Evolutionary conservation across 768 basidiomycete genomes (phyloP), one percentile per base, ranked within the genome.

Genomic region (Termitomyces bulborhizus): DNA sequence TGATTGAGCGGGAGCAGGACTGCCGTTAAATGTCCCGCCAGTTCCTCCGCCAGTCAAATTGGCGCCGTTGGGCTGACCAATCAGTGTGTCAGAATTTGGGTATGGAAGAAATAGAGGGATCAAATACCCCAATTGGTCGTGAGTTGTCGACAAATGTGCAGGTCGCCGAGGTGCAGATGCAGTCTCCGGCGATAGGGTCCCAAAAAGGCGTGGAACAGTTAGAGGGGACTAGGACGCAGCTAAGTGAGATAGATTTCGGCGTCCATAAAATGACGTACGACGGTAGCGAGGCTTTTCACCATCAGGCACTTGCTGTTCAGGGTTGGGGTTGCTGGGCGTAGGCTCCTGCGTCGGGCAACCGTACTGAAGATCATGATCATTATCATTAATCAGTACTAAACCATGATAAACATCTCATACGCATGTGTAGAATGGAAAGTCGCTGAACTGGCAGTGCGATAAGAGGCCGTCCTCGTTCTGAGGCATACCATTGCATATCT

Each of bases 161-260:
- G 1, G 69, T 70, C 49, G 56, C 59, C 1, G 78, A 76, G 0
- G 69, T 76, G 69, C 88, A 91, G 50, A 84, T 69, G 60, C 90
- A 91, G 37, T 74, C 69, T 61, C 81, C 84, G 27, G 60, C 73
- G 49, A 90, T 76, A 1, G 90, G 90, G 66, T 91, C 88, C 86
- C 87, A 90, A 76, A 87, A 91, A 3, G 85, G 76, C 9, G 87
- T 90, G 4, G 85, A 84, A 68, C 88, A 90, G 70, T 87, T 86
- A 21, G 75, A 55, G 24, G 87, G 81, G 3, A 89, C 85, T 86
- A n/a, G 24, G 39, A 50, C 4, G 13, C 7, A 47, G 31, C 18
- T 56, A 49, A 48, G n/a, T 31, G 4, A 58, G 36, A 26, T 39
- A 9, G 41, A 15, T 9, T 41, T 7, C 44, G 15, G 48, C 12